These are phyloP conservation scores for Agrocybe praecox DNA, from an alignment of 768 basidiomycete species.

Conservation along the genomic window DNA sequence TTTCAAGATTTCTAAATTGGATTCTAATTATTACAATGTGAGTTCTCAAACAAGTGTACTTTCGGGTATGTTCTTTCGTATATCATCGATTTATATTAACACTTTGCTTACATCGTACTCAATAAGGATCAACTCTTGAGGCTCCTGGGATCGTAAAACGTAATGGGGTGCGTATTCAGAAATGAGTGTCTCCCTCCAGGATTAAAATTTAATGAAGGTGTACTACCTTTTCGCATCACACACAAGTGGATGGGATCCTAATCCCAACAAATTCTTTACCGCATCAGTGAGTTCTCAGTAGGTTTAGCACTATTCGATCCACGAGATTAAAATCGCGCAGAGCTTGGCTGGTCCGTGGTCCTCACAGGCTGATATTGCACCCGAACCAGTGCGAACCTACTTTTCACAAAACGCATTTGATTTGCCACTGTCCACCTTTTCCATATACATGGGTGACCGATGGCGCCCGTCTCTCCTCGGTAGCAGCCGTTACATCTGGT, in stretches of 20 bases:
- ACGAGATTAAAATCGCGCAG: slow-evolving; percentile 25
- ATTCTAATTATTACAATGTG: slow-evolving; percentile 62
- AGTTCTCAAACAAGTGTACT: slow-evolving; percentile 46
- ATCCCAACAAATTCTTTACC: slow-evolving; percentile 62
- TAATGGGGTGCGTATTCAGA: slow-evolving; percentile 41
- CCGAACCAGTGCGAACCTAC: slow-evolving; percentile 52
- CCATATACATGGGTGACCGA: slow-evolving; percentile 67
- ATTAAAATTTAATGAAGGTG: slow-evolving; percentile 28
- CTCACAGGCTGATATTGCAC: slow-evolving; percentile 57
- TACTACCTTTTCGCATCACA: slow-evolving; percentile 65
- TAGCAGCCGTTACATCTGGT: slow-evolving; percentile 64
- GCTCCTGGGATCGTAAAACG: slow-evolving; percentile 64
- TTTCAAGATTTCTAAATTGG: slow-evolving; percentile 63
- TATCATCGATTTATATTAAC: not conserved
- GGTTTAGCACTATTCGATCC: not conserved
- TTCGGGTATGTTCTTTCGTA: slow-evolving; percentile 32
- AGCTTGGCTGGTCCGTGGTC: slow-evolving; percentile 59
- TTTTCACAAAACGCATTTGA: slow-evolving; percentile 65
- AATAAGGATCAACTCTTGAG: slow-evolving; percentile 55
- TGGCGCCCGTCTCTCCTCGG: slow-evolving; percentile 58
- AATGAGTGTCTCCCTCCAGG: not conserved
- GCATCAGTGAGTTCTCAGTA: slow-evolving; percentile 39
- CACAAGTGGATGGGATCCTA: slow-evolving; percentile 60
- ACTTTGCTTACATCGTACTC: not conserved
- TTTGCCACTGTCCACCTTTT: slow-evolving; percentile 44